These are phyloP conservation scores for Hippophae rhamnoides DNA, from an alignment of 306 rosid genomes.

Conservation along the genomic window DNA sequence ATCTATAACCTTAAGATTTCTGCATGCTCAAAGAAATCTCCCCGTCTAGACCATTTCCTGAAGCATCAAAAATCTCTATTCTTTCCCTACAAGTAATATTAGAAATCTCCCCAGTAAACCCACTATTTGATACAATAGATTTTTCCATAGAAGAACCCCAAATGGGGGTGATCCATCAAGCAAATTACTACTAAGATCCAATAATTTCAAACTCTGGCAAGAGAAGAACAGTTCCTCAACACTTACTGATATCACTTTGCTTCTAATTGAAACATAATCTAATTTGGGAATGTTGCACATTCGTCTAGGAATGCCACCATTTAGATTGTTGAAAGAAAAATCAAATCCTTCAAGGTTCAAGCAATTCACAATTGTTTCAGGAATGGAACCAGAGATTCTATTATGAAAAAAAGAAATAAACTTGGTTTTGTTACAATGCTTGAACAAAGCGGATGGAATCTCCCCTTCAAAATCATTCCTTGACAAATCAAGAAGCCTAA, in stretches of 20 bases:
- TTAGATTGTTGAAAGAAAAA: slow-evolving; percentile 77
- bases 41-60: slow-evolving; percentile 69
- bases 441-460: slow-evolving; percentile 73
- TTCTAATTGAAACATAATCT: slow-evolving; percentile 56
- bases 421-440: slow-evolving; percentile 61
- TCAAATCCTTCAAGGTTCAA: slow-evolving; percentile 84
- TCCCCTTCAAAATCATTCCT: slow-evolving; percentile 68
- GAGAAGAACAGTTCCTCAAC: slow-evolving; percentile 35
- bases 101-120: slow-evolving; percentile 57
- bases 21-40: slow-evolving; percentile 74
- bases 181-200: slow-evolving; percentile 72
- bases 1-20: slow-evolving; percentile 54
- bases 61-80: slow-evolving; percentile 70
- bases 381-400: slow-evolving; percentile 58
- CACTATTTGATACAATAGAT: slow-evolving; percentile 53
- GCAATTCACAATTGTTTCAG: slow-evolving; percentile 62
- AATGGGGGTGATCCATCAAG: slow-evolving; percentile 66
- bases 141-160: slow-evolving; percentile 44
- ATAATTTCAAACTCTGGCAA: slow-evolving; percentile 53
- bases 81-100: slow-evolving; percentile 54
- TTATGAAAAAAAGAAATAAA: slow-evolving; percentile 77
- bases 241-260: slow-evolving; percentile 65
- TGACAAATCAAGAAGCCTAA: slow-evolving; percentile 84
- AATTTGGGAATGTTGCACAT: slow-evolving; percentile 63
- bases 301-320: slow-evolving; percentile 52